These are phyloP conservation scores for Lepidium didymum DNA, from an alignment of 345 rosid genomes.

Conservation along the genomic window DNA sequence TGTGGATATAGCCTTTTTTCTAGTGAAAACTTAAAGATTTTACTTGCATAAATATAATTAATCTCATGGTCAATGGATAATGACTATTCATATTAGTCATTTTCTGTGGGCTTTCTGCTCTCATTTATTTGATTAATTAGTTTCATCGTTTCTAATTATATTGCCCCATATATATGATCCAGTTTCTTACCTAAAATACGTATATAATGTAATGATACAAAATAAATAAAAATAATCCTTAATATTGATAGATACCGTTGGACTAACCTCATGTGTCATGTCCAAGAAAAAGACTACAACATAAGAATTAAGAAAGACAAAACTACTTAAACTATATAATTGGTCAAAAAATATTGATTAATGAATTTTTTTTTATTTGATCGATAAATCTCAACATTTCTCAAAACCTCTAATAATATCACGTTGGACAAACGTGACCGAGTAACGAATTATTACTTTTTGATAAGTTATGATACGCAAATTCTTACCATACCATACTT, in stretches of 20 bases:
- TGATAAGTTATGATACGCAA: not conserved
- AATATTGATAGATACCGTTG: constrained; percentile 7
- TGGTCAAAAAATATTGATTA: too few relatives aligned
- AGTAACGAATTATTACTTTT: too few relatives aligned
- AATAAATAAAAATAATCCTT: not conserved
- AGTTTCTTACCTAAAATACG: not conserved
- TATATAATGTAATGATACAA: not conserved
- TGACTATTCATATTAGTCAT: constrained; percentile 1
- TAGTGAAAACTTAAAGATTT: not conserved
- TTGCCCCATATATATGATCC: constrained; percentile 2
- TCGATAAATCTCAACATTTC: too few relatives aligned
- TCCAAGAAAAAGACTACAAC: constrained; percentile 6
- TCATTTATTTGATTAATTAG: constrained; percentile 13
- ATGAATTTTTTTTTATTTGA: too few relatives aligned
- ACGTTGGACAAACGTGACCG: too few relatives aligned
- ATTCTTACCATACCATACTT: not conserved
- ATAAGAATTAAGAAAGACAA: constrained; percentile 2
- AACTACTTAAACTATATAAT: not conserved
- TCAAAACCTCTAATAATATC: too few relatives aligned
- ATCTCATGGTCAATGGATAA: constrained; percentile 6
- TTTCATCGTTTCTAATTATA: constrained; percentile 14
- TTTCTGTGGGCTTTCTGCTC: not conserved
- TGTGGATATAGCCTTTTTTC: too few relatives aligned
- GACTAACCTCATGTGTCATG: constrained; percentile 7
- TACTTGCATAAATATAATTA: not conserved